Conservation (phyloP, 2,329 filamentous ascomycete species). For the Harringtonia lauricola region DNA sequence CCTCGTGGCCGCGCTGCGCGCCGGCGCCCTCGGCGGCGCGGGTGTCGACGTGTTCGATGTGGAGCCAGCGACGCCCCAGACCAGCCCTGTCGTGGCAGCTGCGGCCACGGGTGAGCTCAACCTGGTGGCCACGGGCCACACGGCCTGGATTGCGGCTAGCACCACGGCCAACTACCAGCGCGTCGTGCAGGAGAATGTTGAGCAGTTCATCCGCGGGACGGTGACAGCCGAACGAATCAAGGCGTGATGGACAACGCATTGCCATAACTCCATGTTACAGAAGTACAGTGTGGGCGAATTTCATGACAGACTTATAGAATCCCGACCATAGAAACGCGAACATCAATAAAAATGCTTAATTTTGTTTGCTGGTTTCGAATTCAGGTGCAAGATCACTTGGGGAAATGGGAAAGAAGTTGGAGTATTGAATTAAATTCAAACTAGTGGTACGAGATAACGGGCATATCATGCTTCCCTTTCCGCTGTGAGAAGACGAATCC, state of each 20-base stretch:
- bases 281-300: too few relatives aligned
- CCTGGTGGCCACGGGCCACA: constrained; percentile 11
- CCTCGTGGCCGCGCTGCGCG: constrained; percentile 20
- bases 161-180: constrained; percentile 12
- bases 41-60: constrained; percentile 23
- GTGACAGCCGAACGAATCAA: constrained; percentile 1
- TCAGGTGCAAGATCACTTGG: too few relatives aligned
- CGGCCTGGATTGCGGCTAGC: constrained; percentile 11
- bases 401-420: too few relatives aligned
- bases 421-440: too few relatives aligned
- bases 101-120: constrained; percentile 9
- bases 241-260: constrained; percentile 2
- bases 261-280: too few relatives aligned
- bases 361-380: too few relatives aligned
- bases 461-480: too few relatives aligned
- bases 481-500: too few relatives aligned
- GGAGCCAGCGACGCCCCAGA: constrained; percentile 18
- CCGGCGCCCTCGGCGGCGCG: constrained; percentile 19
- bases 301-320: too few relatives aligned
- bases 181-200: constrained; percentile 10
- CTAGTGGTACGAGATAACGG: too few relatives aligned
- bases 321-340: too few relatives aligned
- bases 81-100: constrained; percentile 9
- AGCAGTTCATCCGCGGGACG: constrained; percentile 7
- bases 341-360: too few relatives aligned